Conservation (phyloP, 495 filamentous ascomycete genomes). For the Penicillium paradoxum region DNA sequence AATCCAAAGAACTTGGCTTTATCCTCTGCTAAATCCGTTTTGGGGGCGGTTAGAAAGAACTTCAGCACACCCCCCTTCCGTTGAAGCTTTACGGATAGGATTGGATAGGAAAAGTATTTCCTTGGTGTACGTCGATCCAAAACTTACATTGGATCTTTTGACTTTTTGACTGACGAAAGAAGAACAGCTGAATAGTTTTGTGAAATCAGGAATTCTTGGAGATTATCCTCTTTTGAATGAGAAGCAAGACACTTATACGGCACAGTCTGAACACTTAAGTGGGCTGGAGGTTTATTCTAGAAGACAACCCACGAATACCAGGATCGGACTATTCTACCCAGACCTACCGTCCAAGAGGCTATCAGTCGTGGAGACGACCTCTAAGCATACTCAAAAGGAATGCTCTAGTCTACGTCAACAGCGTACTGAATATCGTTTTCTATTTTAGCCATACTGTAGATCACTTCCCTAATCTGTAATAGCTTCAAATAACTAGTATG, state of each 20-base stretch:
- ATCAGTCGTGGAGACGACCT: slow-evolving; percentile 49
- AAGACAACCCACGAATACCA: no score
- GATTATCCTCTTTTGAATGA: slow-evolving; percentile 50
- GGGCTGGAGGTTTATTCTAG: no score
- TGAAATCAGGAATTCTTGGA: slow-evolving; percentile 51
- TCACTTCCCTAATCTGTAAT: no score
- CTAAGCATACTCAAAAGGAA: no score
- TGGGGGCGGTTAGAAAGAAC: slow-evolving; percentile 52
- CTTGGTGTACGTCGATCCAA: slow-evolving; percentile 47
- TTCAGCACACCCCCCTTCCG: slow-evolving; percentile 60
- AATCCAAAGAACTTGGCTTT: neutral
- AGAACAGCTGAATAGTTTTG: slow-evolving; percentile 48
- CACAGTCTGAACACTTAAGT: slow-evolving; percentile 57
- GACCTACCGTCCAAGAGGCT: slow-evolving; percentile 43
- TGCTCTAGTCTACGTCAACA: no score
- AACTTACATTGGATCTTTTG: no score
- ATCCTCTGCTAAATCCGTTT: neutral
- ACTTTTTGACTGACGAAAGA: neutral
- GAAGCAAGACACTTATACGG: slow-evolving; percentile 51
- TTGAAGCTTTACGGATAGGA: slow-evolving; percentile 57
- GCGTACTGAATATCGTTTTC: no score
- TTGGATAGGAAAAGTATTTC: slow-evolving; percentile 57
- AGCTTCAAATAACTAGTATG: no score
- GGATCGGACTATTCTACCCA: slow-evolving; percentile 39
- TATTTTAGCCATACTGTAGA: no score